phyloP scores from a whole-genome alignment of 768 basidiomycete genomes.

The Multifurca ochricompacta region DNA sequence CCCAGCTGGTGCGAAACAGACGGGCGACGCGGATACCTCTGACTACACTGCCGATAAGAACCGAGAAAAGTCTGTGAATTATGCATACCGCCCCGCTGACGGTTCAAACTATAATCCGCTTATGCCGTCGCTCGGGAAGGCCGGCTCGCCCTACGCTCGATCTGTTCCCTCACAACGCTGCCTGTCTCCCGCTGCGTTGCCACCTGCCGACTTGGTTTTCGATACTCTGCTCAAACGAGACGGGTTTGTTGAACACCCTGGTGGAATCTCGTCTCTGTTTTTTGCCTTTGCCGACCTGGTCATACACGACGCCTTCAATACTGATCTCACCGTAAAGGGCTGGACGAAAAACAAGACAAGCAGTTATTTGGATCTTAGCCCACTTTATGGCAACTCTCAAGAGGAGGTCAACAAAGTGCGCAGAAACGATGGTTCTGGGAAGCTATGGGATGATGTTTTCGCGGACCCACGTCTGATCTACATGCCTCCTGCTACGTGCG shows the following conservation, averaged over 20 bases:
- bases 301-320: conserved; percentile 68
- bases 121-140: conserved; percentile 29
- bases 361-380: conserved; percentile 70
- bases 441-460: conserved; percentile 60
- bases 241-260: conserved; percentile 25
- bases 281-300: conserved; percentile 75
- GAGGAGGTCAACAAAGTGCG: conserved; percentile 41
- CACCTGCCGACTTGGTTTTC: conserved; percentile 62
- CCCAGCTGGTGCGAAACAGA: not conserved
- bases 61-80: conserved; percentile 1
- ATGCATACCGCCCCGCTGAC: conserved; percentile 28
- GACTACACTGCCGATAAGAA: not conserved
- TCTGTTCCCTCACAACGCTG: conserved; percentile 46
- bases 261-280: conserved; percentile 64
- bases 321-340: conserved; percentile 31
- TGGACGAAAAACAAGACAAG: conserved; percentile 53
- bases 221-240: conserved; percentile 52
- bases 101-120: conserved; percentile 32
- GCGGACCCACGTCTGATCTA: conserved; percentile 55
- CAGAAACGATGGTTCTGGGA: conserved; percentile 57
- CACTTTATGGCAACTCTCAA: conserved; percentile 60
- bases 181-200: conserved; percentile 40
- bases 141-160: conserved; percentile 41
- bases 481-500: conserved; percentile 68
- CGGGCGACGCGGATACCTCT: not conserved